Percentiles rank a stretch among this genome's conserved stretches.
Conservation (phyloP, 2,329 filamentous ascomycete species). For the Uncinocarpus reesii region DNA sequence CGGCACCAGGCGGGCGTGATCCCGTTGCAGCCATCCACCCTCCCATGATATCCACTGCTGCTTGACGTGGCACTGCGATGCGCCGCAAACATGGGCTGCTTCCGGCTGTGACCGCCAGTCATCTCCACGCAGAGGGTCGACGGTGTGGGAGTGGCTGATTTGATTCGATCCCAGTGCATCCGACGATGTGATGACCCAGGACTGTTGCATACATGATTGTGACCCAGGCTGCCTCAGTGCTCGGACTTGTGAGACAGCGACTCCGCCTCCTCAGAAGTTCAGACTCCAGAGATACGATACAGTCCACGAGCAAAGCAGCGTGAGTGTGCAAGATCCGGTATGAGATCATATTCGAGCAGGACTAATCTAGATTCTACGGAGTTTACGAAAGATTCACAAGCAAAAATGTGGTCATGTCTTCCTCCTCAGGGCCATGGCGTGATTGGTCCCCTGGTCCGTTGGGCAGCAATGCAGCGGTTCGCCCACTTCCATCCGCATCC, state of each 20-base stretch:
- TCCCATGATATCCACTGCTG: neutral
- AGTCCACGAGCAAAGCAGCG: too few relatives aligned
- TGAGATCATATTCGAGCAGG: too few relatives aligned
- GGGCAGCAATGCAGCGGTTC: slow-evolving; percentile 18
- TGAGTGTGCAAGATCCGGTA: too few relatives aligned
- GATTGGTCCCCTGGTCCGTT: slow-evolving; percentile 8
- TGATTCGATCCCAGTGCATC: slow-evolving; percentile 9
- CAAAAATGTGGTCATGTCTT: too few relatives aligned
- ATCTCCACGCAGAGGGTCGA: neutral
- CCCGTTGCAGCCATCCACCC: neutral
- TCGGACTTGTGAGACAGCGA: neutral
- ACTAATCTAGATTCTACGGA: too few relatives aligned
- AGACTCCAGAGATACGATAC: too few relatives aligned
- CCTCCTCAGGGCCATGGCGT: neutral
- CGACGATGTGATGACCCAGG: slow-evolving; percentile 8
- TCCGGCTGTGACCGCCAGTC: slow-evolving; percentile 2
- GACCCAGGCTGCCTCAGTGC: neutral
- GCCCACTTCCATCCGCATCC: neutral
- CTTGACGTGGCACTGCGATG: slow-evolving; percentile 9
- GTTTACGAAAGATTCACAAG: too few relatives aligned
- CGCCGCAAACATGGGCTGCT: slow-evolving; percentile 3
- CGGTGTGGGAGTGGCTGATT: slow-evolving; percentile 6
- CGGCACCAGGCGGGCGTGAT: slow-evolving; percentile 8
- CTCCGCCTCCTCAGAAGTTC: too few relatives aligned
- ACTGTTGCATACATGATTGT: slow-evolving; percentile 3